Percentiles rank a stretch among this genome's conserved stretches.
Evolutionary conservation across 2,329 filamentous ascomycete species (phyloP).

Genomic region (Trichoderma cornu-damae): DNA sequence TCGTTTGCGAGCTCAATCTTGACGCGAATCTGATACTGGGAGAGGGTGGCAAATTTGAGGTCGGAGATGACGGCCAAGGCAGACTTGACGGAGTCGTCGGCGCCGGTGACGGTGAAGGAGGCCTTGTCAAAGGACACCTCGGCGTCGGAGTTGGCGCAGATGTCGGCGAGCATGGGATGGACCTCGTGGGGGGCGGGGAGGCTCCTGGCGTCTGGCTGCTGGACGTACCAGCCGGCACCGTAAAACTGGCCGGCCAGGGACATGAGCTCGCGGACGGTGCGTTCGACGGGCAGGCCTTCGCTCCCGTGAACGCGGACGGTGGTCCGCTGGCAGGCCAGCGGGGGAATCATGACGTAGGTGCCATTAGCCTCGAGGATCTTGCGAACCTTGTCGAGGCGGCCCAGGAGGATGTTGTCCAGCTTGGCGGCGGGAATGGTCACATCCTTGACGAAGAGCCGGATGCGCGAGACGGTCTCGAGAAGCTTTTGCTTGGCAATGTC

Average conservation of each 20-base stretch:
- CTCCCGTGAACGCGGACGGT: conserved; percentile 86
- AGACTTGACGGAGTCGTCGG: conserved; percentile 91
- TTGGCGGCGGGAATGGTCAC: conserved; percentile 85
- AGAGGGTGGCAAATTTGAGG: conserved; percentile 79
- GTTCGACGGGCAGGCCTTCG: conserved; percentile 89
- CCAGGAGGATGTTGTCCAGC: conserved; percentile 88
- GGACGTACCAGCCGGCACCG: conserved; percentile 92
- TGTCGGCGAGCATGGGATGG: conserved; percentile 86
- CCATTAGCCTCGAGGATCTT: conserved; percentile 98
- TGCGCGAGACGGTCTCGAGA: conserved; percentile 73
- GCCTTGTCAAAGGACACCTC: conserved; percentile 93
- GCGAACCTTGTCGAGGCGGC: conserved; percentile 89
- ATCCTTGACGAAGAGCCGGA: conserved; percentile 86
- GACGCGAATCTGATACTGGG: conserved; percentile 88
- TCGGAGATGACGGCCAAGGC: conserved; percentile 93
- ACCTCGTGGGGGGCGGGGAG: conserved; percentile 66
- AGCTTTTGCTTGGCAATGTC: conserved; percentile 85
- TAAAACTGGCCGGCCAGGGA: conserved; percentile 94
- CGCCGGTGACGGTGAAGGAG: conserved; percentile 89
- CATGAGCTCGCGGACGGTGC: conserved; percentile 94
- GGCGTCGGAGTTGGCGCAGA: conserved; percentile 92
- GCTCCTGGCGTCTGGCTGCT: conserved; percentile 63
- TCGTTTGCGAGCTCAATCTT: conserved; percentile 99
- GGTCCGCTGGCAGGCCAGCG: conserved; percentile 77
- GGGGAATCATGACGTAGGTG: conserved; percentile 88